A percentile compares a stretch with the other conserved stretches of the same genome.
These are phyloP conservation scores for Calonectria pteridis DNA, from an alignment of 2,329 filamentous ascomycete genomes.

Conservation along the genomic window DNA sequence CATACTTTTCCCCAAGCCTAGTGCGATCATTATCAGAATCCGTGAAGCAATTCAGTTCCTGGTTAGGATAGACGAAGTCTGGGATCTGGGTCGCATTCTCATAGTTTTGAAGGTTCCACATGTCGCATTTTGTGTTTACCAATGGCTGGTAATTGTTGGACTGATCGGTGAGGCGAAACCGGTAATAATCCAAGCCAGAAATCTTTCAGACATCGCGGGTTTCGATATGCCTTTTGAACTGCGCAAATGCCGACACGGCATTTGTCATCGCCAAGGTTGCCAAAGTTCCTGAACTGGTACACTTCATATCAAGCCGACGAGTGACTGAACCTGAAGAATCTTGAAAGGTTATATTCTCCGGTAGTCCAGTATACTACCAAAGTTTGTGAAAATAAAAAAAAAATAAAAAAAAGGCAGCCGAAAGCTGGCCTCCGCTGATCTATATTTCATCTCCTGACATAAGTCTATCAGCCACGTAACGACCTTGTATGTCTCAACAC, in stretches of 20 bases:
- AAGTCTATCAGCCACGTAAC: not conserved
- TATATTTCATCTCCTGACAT: not conserved
- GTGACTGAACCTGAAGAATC: slow-evolving; percentile 2
- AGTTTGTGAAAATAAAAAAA: too few relatives aligned
- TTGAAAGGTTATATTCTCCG: slow-evolving; percentile 14
- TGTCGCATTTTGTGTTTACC: slow-evolving; percentile 12
- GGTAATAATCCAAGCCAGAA: not conserved
- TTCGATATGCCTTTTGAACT: slow-evolving; percentile 3
- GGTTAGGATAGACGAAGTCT: not conserved
- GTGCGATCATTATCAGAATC: not conserved
- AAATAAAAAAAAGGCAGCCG: not conserved
- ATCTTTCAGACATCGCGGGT: not conserved
- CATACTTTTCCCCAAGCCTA: not conserved
- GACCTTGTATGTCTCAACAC: not conserved
- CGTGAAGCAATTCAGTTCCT: not conserved
- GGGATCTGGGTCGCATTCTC: not conserved
- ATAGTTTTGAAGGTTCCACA: not conserved
- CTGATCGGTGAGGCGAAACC: not conserved
- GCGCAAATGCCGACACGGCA: not conserved
- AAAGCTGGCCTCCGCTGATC: not conserved
- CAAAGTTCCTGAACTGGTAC: not conserved
- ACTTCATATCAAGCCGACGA: not conserved
- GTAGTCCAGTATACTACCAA: slow-evolving; percentile 3
- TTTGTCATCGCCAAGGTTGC: not conserved
- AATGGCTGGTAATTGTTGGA: not conserved